phyloP scores from a whole-genome alignment of 2,329 filamentous ascomycete species.

The Torrubiellomyces zombiae region DNA sequence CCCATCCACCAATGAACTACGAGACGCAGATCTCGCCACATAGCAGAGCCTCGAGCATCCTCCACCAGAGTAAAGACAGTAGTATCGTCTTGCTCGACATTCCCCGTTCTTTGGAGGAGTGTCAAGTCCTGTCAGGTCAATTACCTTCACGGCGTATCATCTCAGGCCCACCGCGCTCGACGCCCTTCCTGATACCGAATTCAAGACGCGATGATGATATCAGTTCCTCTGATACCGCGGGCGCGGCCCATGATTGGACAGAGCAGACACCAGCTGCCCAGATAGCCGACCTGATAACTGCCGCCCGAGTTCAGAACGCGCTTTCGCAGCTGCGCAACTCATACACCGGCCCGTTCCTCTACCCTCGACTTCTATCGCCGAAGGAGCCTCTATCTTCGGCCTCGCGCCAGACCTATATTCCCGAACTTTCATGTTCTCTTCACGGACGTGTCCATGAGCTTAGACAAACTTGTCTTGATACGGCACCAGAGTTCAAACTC shows the following conservation, averaged over 20 bases:
- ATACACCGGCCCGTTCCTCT: slow-evolving; percentile 27
- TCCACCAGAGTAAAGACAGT: slow-evolving; percentile 17
- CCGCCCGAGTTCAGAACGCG: slow-evolving; percentile 27
- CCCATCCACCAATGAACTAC: no score
- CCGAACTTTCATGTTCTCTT: no score
- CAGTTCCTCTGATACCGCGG: background rate
- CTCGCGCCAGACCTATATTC: no score
- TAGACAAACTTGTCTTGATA: slow-evolving; percentile 21
- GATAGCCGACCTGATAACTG: slow-evolving; percentile 36
- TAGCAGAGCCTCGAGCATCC: slow-evolving; percentile 12
- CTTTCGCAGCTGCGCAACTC: slow-evolving; percentile 18
- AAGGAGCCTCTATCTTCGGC: slow-evolving; percentile 17
- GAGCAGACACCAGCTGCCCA: slow-evolving; percentile 26
- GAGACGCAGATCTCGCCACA: no score
- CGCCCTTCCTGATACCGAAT: slow-evolving; percentile 37
- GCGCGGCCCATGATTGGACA: slow-evolving; percentile 12
- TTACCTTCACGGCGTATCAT: slow-evolving; percentile 23
- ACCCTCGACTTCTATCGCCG: slow-evolving; percentile 20
- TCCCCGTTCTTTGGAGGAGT: slow-evolving; percentile 50
- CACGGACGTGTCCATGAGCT: slow-evolving; percentile 29
- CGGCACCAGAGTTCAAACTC: slow-evolving; percentile 42
- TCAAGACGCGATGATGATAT: slow-evolving; percentile 13
- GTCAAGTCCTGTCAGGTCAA: slow-evolving; percentile 33
- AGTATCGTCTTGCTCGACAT: slow-evolving; percentile 49
- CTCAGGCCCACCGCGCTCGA: slow-evolving; percentile 24